Evolutionary conservation across 2,329 filamentous ascomycete species (phyloP).

Genomic region (Reticulascus tulasneorum): DNA sequence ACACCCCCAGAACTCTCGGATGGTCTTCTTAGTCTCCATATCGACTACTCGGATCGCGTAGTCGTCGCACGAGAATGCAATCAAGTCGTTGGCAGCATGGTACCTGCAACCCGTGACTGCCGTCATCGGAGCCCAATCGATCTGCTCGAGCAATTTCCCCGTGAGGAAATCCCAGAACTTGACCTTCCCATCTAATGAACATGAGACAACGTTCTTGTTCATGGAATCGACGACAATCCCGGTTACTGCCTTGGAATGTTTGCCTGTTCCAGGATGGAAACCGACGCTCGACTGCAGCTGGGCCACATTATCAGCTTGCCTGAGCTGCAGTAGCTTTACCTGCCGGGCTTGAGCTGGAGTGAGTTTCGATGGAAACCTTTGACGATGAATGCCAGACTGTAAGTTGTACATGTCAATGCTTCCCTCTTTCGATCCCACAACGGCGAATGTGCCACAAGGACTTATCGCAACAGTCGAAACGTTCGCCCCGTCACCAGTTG

Average conservation of each 20-base stretch:
- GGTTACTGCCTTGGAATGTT: constrained; percentile 77
- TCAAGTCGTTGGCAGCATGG: constrained; percentile 76
- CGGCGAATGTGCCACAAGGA: constrained; percentile 87
- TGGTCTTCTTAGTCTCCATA: constrained; percentile 81
- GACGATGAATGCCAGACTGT: constrained; percentile 85
- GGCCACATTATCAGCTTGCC: constrained; percentile 53
- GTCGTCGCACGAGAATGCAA: constrained; percentile 87
- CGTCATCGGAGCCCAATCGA: constrained; percentile 78
- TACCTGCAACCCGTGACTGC: constrained; percentile 74
- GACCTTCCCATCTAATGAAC: constrained; percentile 83
- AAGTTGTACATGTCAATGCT: constrained; percentile 94
- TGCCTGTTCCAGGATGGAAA: constrained; percentile 56
- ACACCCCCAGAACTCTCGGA: constrained; percentile 89
- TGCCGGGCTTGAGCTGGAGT: constrained; percentile 76
- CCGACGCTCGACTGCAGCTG: constrained; percentile 44
- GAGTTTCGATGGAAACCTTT: constrained; percentile 77
- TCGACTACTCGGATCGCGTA: constrained; percentile 85
- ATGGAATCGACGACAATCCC: constrained; percentile 86
- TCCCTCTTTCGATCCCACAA: constrained; percentile 80
- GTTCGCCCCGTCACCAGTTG: constrained; percentile 76
- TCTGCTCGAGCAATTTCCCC: constrained; percentile 72
- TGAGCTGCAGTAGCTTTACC: constrained; percentile 62
- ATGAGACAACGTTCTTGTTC: constrained; percentile 82
- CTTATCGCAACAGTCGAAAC: constrained; percentile 87
- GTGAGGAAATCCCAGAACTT: constrained; percentile 98